phyloP scores from a whole-genome alignment of 768 basidiomycete genomes.

The Lactarius sanguifluus region DNA sequence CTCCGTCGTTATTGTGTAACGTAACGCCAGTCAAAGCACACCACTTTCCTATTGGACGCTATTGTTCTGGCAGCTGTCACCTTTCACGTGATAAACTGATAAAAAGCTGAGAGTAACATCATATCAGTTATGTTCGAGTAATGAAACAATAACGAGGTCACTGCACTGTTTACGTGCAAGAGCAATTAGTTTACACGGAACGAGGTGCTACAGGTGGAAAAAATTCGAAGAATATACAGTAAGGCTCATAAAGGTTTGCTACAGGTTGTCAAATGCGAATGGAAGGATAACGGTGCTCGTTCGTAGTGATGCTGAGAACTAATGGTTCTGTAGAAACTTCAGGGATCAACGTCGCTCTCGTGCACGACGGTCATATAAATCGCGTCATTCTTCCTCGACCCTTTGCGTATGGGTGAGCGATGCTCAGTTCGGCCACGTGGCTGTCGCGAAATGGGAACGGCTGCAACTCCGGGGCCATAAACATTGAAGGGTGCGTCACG shows the following conservation, averaged over 20 bases:
- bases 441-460: conserved; percentile 8
- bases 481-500: conserved; percentile 21
- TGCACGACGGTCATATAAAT: conserved; percentile 29
- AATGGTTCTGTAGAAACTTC: conserved; percentile 1
- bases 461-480: not conserved
- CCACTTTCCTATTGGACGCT: not conserved
- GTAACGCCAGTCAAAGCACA: not conserved
- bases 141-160: not conserved
- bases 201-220: conserved; percentile 21
- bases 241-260: conserved; percentile 19
- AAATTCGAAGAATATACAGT: conserved; percentile 13
- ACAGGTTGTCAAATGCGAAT: conserved; percentile 21
- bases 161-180: not conserved
- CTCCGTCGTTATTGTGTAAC: conserved; percentile 11
- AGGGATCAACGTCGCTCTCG: conserved; percentile 16
- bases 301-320: not conserved
- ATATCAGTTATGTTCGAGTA: not conserved
- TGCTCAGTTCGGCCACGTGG: conserved; percentile 4
- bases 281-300: not conserved
- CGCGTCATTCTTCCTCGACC: conserved; percentile 17
- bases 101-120: not conserved
- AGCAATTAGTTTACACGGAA: conserved; percentile 15
- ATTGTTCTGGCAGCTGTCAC: not conserved
- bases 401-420: conserved; percentile 8
- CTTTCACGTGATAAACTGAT: conserved; percentile 8